phyloP scores from a whole-genome alignment of 2,329 filamentous ascomycete species.

The Leptoxyphium fumago region DNA sequence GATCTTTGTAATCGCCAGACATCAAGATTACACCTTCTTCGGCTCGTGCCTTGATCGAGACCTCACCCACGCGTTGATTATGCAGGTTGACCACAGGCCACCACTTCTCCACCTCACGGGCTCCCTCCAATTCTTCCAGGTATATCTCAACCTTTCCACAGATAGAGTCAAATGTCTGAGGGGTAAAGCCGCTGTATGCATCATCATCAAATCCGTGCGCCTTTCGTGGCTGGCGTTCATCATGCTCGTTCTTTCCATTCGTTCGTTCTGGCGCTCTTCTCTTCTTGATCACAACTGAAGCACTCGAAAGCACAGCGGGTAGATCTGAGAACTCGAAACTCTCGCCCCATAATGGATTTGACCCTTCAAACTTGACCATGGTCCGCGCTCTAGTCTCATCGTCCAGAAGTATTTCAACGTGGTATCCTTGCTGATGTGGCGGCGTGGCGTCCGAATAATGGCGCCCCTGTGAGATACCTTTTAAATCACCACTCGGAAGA shows the following conservation, averaged over 20 bases:
- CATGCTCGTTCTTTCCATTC: conserved; percentile 19
- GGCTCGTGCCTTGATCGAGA: conserved; percentile 68
- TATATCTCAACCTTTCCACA: conserved; percentile 69
- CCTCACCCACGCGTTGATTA: conserved; percentile 63
- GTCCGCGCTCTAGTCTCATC: conserved; percentile 66
- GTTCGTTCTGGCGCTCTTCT: conserved; percentile 23
- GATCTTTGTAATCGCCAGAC: conserved; percentile 65
- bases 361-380: conserved; percentile 53
- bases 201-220: conserved; percentile 18
- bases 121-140: conserved; percentile 61
- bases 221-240: conserved; percentile 26
- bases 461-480: conserved; percentile 4
- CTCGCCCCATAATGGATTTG: conserved; percentile 69
- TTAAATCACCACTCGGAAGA: conserved; percentile 9
- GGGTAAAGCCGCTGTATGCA: conserved; percentile 27
- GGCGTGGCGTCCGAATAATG: not conserved
- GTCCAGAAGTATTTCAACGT: conserved; percentile 66
- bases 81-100: conserved; percentile 65
- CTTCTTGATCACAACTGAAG: conserved; percentile 59
- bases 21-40: conserved; percentile 85
- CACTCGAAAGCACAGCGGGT: conserved; percentile 50
- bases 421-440: conserved; percentile 46
- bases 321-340: conserved; percentile 65
- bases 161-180: conserved; percentile 32
- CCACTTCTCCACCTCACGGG: conserved; percentile 72